Evolutionary conservation across 768 basidiomycete genomes (phyloP).

Genomic region (Xerocomellus intermedius): DNA sequence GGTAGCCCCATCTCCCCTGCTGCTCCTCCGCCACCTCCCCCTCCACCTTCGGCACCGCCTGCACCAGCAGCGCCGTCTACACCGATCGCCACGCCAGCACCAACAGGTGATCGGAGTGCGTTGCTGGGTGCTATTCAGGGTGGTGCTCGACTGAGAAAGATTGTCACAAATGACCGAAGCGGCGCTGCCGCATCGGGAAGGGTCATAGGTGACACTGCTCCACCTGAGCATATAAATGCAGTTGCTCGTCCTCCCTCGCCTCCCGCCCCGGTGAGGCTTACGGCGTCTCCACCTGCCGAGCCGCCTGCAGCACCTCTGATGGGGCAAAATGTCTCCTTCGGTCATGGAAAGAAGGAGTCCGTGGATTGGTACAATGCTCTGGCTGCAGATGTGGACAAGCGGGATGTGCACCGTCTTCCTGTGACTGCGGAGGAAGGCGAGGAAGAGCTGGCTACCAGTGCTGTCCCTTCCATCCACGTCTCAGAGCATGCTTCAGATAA

Average conservation of each 20-base stretch:
- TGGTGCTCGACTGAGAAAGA: slow-evolving; percentile 67
- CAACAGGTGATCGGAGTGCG: slow-evolving; percentile 56
- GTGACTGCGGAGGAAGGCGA: slow-evolving; percentile 63
- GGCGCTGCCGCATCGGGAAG: slow-evolving; percentile 64
- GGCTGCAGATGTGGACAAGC: slow-evolving; percentile 62
- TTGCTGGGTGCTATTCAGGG: slow-evolving; percentile 78
- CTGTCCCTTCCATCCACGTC: slow-evolving; percentile 56
- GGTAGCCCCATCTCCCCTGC: slow-evolving; percentile 30
- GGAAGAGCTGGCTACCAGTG: slow-evolving; percentile 38
- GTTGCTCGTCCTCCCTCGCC: slow-evolving; percentile 41
- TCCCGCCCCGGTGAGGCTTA: neutral
- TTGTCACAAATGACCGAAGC: slow-evolving; percentile 84
- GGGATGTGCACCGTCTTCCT: slow-evolving; percentile 43
- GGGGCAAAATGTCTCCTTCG: slow-evolving; percentile 15
- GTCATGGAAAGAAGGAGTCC: slow-evolving; percentile 62
- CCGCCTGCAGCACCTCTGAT: slow-evolving; percentile 16
- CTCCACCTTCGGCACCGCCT: slow-evolving; percentile 37
- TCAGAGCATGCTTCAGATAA: slow-evolving; percentile 43
- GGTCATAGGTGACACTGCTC: slow-evolving; percentile 72
- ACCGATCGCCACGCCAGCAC: slow-evolving; percentile 36
- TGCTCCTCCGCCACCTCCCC: slow-evolving; percentile 37
- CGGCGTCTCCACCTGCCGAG: slow-evolving; percentile 23
- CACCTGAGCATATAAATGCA: slow-evolving; percentile 65
- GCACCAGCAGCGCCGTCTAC: no score
- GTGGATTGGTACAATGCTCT: slow-evolving; percentile 92